Conservation (phyloP, 345 rosid species). For the Eucalyptus camaldulensis region DNA sequence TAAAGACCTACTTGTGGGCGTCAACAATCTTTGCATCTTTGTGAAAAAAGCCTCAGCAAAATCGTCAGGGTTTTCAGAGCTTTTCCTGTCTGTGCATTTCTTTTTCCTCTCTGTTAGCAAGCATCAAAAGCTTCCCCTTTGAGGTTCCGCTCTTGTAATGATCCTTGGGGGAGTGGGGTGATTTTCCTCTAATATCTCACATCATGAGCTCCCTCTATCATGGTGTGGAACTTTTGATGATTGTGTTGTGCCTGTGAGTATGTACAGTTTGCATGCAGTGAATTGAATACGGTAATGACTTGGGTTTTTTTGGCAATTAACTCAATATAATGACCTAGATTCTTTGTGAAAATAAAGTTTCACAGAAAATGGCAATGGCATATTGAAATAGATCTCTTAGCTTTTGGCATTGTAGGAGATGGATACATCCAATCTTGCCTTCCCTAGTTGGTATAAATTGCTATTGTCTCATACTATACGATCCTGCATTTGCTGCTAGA, state of each 20-base stretch:
- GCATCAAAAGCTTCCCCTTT: not conserved
- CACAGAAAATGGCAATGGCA: not conserved
- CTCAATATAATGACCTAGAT: not conserved
- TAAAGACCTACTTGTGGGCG: not conserved
- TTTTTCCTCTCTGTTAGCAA: not conserved
- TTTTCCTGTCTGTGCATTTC: not conserved
- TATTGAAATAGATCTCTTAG: not conserved
- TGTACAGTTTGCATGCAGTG: not conserved
- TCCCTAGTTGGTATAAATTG: not conserved
- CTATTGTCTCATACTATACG: not conserved
- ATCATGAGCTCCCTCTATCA: not conserved
- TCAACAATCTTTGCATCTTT: not conserved
- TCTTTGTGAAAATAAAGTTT: not conserved
- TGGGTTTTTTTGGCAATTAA: not conserved
- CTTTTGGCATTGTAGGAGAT: not conserved
- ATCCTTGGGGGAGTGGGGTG: not conserved
- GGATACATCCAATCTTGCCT: not conserved
- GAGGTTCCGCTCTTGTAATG: not conserved
- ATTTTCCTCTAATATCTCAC: not conserved
- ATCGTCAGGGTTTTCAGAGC: not conserved
- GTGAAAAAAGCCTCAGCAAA: not conserved
- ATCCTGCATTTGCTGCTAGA: not conserved
- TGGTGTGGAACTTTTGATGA: not conserved
- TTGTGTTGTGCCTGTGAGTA: not conserved
- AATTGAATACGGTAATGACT: not conserved